Conservation (phyloP, 371 early-diverging fungal genomes). For the Umbelopsis sp. region DNA sequence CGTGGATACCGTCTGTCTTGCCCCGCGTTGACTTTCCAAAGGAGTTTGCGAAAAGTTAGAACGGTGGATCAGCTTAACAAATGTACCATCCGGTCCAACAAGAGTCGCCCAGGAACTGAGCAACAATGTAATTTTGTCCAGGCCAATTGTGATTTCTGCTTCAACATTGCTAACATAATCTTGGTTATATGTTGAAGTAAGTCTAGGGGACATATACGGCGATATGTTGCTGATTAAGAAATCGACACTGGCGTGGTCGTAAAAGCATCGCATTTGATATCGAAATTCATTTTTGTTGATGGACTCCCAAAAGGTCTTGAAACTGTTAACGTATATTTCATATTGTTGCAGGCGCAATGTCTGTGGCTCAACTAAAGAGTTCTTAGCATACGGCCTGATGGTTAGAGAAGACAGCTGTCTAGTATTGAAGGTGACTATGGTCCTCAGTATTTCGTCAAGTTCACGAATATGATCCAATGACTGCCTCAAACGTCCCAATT, state of each 20-base stretch:
- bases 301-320: conserved; percentile 40
- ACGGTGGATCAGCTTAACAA: conserved; percentile 44
- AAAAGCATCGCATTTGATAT: conserved; percentile 46
- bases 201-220: conserved; percentile 50
- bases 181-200: conserved; percentile 43
- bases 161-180: conserved; percentile 45
- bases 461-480: conserved; percentile 74
- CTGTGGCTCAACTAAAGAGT: neutral
- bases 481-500: conserved; percentile 67
- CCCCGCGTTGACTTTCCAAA: neutral
- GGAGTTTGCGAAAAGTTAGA: neutral
- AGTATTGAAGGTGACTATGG: conserved; percentile 37
- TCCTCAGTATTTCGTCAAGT: conserved; percentile 71
- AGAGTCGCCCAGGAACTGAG: conserved; percentile 39
- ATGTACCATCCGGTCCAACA: conserved; percentile 46
- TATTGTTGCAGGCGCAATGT: conserved; percentile 22
- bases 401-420: conserved; percentile 26
- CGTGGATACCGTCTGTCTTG: neutral
- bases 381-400: neutral
- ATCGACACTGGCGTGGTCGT: conserved; percentile 50
- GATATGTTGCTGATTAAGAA: conserved; percentile 49
- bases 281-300: conserved; percentile 36
- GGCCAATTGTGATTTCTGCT: conserved; percentile 29
- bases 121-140: conserved; percentile 27
- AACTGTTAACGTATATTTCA: conserved; percentile 31